Base-by-base conservation (phyloP, 805 yeast genomes). In the Pichia nanzhaoensis region DNA sequence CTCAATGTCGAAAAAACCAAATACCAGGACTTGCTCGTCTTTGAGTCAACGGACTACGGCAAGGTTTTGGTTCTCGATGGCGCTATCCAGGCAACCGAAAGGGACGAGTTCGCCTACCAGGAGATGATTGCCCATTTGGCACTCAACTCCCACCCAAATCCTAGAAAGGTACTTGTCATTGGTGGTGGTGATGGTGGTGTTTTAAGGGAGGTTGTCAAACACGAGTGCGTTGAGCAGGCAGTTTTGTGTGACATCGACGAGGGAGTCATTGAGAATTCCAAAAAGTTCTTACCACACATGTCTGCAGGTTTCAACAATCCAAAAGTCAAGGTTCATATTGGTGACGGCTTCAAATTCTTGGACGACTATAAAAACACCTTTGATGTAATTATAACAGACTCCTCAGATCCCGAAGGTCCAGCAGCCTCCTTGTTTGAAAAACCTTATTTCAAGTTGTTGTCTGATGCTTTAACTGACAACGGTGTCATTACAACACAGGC, bases 131-230 rank as follows among this genome's bases (percentile, higher is more conserved):
- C 97, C 34, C 97, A 91, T 68, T 74, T 93, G 60, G 96, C 95
- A 6, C 61, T 93, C 67, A 85, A 83, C 77, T 80, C 93, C 44
- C 98, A 93, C 69, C 90, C 96, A 57, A 81, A 86, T 70, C 98
- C 98, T 47, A 87, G 86, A 74, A 82, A 76, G 58, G 97, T 95
- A 20, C 73, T 91, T 46, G 98, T 91, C 52, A 85, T 91, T 60
- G 99, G 99, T 48, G 99, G 99, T 53, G 99, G 99, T 61, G 99
- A 91, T 66, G 99, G 99, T 57, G 98, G 98, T 68, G 98, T 91
- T 42, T 76, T 91, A 59, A 80, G 98, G 69, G 98, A 91, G 69
- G 75, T 90, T 61, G 86, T 89, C 61, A 91, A 91, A 70, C 96
- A 91, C 68, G 80, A 77, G 42, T 65, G 77, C 49, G 87, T 91